Evolutionary conservation across 2,329 filamentous ascomycete genomes (phyloP), one percentile per base, ranked within the genome.

Genomic region (Endoconidiophora laricicola): DNA sequence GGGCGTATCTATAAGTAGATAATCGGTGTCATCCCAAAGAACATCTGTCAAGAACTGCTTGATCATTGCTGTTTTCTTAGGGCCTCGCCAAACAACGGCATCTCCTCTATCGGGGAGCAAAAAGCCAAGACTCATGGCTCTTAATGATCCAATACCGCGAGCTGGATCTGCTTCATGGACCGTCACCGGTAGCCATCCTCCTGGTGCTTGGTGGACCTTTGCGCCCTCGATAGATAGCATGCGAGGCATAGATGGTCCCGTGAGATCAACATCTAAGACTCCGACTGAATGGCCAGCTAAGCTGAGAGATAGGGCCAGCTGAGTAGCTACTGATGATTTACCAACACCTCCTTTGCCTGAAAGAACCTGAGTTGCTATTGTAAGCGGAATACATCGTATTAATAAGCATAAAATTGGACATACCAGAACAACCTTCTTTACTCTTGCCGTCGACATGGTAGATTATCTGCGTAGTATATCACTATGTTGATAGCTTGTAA

Each of bases 11-110:
- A 98, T 86, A 53, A 98, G 75, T 0, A 98, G 72, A 61, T 86
- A 96, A 62, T 96, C 90, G n/a, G 86, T 77, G 22, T 81, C 75
- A 49, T 78, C 75, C 91, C 91, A 96, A 26, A 86, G 72, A 3
- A 95, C 88, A 60, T 95, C 88, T 1, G 84, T 83, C 24, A 98
- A 71, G 61, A 98, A 98, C 63, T 98, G 91, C 39, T 88, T 79
- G 52, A 98, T 86, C 91, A 98, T 98, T 46, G 91, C 91, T 3
- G 91, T 98, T 69, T 98, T 98, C 67, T 98, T 98, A 2, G 91
- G 91, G 0, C 91, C 91, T 48, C 91, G 78, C 91, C 91, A 98
- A 38, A 98, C 91, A 0, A 98, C 88, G 0, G 91, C 90, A 58
- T 95, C 87, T 55, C 84, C 85, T 58, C 90, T 73, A 54, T 79